phyloP scores from a whole-genome alignment of 805 yeast species.

The Starmerella vitae region DNA sequence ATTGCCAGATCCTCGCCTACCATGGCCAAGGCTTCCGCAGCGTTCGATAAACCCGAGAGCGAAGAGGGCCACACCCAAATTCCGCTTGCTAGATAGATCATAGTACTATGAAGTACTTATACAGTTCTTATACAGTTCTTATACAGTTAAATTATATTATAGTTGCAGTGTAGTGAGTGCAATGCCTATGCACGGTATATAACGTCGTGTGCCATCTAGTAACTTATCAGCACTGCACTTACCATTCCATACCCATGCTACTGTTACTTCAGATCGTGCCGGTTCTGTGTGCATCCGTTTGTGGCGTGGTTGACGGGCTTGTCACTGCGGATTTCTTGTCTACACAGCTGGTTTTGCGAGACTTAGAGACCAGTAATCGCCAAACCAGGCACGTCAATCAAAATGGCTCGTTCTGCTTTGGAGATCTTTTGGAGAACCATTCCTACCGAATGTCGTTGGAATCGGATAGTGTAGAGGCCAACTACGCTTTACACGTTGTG shows the following conservation, averaged over 20 bases:
- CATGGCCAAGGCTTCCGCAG: constrained; percentile 73
- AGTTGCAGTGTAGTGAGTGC: no score
- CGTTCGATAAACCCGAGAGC: constrained; percentile 16
- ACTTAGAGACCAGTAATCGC: constrained; percentile 3
- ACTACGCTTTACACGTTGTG: constrained; percentile 12
- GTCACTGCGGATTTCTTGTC: constrained; percentile 1
- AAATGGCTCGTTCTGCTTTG: constrained; percentile 16
- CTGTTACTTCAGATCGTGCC: constrained; percentile 1
- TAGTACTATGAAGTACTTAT: no score
- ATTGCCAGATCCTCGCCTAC: constrained; percentile 79
- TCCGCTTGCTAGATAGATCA: no score
- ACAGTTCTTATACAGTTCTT: no score
- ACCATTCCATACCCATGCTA: no score
- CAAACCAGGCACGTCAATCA: constrained; percentile 6
- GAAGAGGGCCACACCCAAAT: no score
- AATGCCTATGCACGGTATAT: no score
- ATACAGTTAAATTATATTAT: no score
- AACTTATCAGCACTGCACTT: no score
- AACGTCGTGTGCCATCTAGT: no score
- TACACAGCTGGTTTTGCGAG: constrained; percentile 9
- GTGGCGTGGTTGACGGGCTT: constrained; percentile 4
- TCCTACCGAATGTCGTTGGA: constrained; percentile 15
- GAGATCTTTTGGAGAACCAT: constrained; percentile 4
- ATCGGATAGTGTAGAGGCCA: constrained; percentile 12
- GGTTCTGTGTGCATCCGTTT: constrained; percentile 8